Conservation (phyloP, 164 flowering plant species). For the Magnolia kwangsiensis region DNA sequence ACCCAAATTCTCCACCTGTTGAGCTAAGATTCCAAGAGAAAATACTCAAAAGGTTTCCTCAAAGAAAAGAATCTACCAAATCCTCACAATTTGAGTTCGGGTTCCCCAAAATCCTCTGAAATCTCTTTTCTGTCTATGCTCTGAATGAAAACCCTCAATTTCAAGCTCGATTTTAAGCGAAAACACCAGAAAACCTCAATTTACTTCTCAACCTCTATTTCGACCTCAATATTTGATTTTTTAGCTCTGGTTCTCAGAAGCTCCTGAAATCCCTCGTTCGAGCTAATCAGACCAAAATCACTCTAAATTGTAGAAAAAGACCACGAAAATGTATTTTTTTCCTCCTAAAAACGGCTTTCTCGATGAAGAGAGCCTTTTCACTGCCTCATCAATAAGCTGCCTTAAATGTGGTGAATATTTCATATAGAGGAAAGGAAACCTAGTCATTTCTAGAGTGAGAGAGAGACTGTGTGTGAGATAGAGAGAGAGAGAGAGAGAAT, state of each 20-base stretch:
- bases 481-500: neutral
- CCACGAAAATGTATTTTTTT: neutral
- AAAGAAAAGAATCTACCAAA: no score
- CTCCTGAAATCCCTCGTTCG: neutral
- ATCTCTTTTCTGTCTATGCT: no score
- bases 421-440: slow-evolving; percentile 14
- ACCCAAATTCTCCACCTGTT: no score
- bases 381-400: slow-evolving; percentile 16
- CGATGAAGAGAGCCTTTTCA: slow-evolving; percentile 19
- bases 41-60: no score
- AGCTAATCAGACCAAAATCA: neutral
- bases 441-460: slow-evolving; percentile 12
- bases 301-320: neutral
- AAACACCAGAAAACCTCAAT: no score
- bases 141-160: no score
- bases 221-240: neutral
- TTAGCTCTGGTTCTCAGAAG: no score
- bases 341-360: slow-evolving; percentile 17
- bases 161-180: no score
- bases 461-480: neutral
- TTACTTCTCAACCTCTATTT: no score
- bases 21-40: no score
- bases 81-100: no score
- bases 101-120: no score
- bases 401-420: neutral